Evolutionary conservation across 345 rosid species (phyloP), one percentile per base, ranked within the genome.

Genomic region (Punica granatum): DNA sequence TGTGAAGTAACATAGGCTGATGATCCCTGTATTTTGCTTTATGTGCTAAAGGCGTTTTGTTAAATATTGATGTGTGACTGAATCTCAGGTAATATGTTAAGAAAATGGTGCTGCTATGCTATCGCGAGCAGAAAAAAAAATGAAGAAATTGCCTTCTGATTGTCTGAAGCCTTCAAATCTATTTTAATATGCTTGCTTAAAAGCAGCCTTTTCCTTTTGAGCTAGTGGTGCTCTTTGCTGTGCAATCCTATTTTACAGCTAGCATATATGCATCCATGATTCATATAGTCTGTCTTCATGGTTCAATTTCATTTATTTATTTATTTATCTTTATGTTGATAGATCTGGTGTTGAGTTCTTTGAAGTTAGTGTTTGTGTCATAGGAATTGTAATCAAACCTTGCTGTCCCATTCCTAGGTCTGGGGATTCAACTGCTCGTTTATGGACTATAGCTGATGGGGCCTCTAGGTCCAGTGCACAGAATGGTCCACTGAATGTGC

Each of bases 371-470:
- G 11, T 11, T 37, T 4, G 5, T 16, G 19, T 63, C 34, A 42
- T 67, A 28, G 25, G 54, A 26, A 35, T 54, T 64, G 31, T 54
- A 33, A 19, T 68, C 74, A 18, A 53, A 58, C 53, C 39, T 48
- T 37, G 43, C 71, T 66, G 39, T 66, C 37, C 30, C 43, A 35
- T 70, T 49, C 64, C 60, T 68, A 95, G 99, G 70, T 95, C 99
- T 66, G 99, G 99, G 70, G 99, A 95, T 78, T 91, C 98, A 25
- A 92, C 98, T 53, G 98, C 99, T 69, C 94, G 99, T 10, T 92
- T 95, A 69, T 95, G 99, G 99, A 77, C 80, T 65, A 88, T 95
- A 77, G 77, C 90, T 7, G 92, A 92, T 67, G 90, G 84, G 25
- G 41, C 79, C 48, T 69, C 81, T 69, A 85, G 73, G 71, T 77